Base-by-base conservation (phyloP, 768 basidiomycete genomes). In the Lactarius tabidus region DNA sequence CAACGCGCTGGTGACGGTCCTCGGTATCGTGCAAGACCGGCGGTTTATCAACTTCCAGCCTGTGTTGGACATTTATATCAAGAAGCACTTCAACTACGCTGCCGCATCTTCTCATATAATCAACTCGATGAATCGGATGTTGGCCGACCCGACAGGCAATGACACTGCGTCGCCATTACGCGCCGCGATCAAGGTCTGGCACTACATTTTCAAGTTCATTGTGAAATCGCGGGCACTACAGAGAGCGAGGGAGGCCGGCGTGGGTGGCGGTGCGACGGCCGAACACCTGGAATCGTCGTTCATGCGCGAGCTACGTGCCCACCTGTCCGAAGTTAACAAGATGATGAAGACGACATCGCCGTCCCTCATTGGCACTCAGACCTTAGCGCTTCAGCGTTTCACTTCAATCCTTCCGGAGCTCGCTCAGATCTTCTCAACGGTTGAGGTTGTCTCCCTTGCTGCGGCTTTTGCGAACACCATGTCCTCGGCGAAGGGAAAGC, bases 361-460 rank as follows among this genome's bases (percentile, higher is more conserved):
- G 6, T 86, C 90, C n/a, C 90, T 97, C 74, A 93, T 98, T 57
- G 96, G 96, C 58, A 96, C 96, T 2, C 96, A 98, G 73, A 94
- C 93, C 1, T 88, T 96, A 65, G 94, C 94, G 6, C 80, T 97
- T 15, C 93, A 95, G 72, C 90, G 95, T 76, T 98, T 97, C 74
- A 90, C 93, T 2, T 89, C 92, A 28, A 91, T 96, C 67, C 80
- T 98, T 12, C 94, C 95, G 5, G 91, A 94, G 72, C 80, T 98
- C 23, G 81, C 86, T 38, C 88, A 90, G 71, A 87, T 95, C 23
- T 95, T 93, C 72, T 76, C 84, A 18, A 86, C 83, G 6, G 83
- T 90, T 10, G 95, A 98, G 73, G 85, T 97, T 12, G 92, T 95
- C 29, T 86, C 91, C 15, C 85, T 95, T 65, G 88, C 87, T 14